phyloP scores from a whole-genome alignment of 176 grass and related monocot genomes.

The Rhynchospora breviuscula region DNA sequence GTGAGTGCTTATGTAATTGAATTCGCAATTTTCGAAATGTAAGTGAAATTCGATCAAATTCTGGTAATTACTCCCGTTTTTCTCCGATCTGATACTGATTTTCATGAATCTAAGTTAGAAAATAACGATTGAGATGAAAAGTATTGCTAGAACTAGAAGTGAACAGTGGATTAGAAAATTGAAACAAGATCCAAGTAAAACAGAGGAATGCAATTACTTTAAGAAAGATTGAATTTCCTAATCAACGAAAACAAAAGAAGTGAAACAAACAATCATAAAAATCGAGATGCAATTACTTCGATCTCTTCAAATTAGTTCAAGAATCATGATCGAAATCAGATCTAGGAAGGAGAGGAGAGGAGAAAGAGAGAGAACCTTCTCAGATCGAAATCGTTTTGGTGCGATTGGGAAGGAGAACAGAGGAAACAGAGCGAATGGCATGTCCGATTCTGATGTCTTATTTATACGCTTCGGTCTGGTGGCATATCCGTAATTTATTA shows the following conservation, averaged over 20 bases:
- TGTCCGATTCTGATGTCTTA: not conserved
- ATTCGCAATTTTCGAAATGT: not conserved
- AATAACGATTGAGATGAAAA: not conserved
- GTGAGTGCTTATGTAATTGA: not conserved
- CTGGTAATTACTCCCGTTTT: not conserved
- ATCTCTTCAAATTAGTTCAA: not conserved
- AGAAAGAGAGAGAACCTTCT: not conserved
- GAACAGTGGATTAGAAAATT: not conserved
- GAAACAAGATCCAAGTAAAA: not conserved
- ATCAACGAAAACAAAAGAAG: not conserved
- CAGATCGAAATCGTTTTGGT: not conserved
- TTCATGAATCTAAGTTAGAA: not conserved
- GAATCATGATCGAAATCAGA: not conserved
- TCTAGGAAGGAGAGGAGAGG: not conserved
- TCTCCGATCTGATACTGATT: not conserved
- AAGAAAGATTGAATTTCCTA: not conserved
- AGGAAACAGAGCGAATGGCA: not conserved
- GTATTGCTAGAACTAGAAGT: not conserved
- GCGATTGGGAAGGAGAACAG: not conserved
- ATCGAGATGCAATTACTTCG: not conserved
- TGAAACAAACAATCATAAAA: not conserved
- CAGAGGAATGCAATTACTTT: not conserved
- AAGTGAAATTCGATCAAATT: constrained; percentile 8
- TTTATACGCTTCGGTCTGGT: constrained; percentile 11
- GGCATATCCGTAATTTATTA: not conserved